Evolutionary conservation across 176 grass and related monocot species (phyloP).

Genomic region (Triticum monococcum): DNA sequence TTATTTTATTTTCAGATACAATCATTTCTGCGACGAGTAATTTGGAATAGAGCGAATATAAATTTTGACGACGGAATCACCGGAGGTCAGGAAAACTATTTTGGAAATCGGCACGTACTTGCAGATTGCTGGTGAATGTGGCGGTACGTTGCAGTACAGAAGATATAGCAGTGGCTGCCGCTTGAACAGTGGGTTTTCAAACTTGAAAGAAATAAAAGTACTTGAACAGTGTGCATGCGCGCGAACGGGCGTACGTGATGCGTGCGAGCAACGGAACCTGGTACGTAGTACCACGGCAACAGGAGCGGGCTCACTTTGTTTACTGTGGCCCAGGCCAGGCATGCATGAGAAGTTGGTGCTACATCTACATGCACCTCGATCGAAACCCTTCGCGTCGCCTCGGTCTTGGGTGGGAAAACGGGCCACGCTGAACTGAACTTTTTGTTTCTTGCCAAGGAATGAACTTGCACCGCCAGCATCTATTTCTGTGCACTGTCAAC

Average conservation of each 20-base stretch:
- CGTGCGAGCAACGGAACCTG: background rate
- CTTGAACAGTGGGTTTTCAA: background rate
- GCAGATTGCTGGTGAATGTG: background rate
- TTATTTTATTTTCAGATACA: too few relatives aligned
- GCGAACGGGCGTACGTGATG: background rate
- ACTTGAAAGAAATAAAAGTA: background rate
- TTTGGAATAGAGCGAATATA: too few relatives aligned
- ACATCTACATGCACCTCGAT: background rate
- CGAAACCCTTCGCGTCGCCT: too few relatives aligned
- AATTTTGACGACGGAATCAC: background rate
- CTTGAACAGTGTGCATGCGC: background rate
- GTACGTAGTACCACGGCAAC: too few relatives aligned
- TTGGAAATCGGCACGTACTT: background rate
- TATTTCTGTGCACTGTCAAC: too few relatives aligned
- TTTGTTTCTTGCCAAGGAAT: background rate
- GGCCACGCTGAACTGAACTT: too few relatives aligned
- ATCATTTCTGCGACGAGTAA: too few relatives aligned
- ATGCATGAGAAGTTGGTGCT: background rate
- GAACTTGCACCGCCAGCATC: background rate
- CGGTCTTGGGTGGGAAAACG: background rate
- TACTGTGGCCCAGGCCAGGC: background rate
- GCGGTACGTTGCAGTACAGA: background rate
- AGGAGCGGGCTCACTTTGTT: background rate
- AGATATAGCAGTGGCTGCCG: too few relatives aligned
- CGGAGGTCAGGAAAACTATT: background rate